Conservation (phyloP, 2,329 filamentous ascomycete genomes). For the Pseudocercospora vitis region DNA sequence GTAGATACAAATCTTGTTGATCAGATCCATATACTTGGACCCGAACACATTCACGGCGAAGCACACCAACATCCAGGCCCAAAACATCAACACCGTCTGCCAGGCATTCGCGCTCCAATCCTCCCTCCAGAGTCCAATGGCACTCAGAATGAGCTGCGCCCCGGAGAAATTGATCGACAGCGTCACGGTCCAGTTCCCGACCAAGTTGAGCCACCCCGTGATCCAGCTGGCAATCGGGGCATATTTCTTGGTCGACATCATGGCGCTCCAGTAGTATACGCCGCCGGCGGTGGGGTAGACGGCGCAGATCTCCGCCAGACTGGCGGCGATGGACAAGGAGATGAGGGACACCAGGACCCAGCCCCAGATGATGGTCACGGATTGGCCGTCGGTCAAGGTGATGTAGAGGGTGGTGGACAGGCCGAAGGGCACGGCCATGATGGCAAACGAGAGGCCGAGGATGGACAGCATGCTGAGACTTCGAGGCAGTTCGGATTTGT, state of each 20-base stretch:
- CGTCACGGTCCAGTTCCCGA: slow-evolving; percentile 71
- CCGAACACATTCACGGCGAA: slow-evolving; percentile 66
- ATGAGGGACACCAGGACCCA: slow-evolving; percentile 67
- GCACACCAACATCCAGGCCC: slow-evolving; percentile 67
- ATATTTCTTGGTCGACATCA: slow-evolving; percentile 64
- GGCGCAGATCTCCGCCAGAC: slow-evolving; percentile 67
- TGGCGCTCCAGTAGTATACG: slow-evolving; percentile 69
- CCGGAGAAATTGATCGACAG: slow-evolving; percentile 69
- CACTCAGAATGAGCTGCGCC: slow-evolving; percentile 66
- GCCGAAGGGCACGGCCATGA: slow-evolving; percentile 71
- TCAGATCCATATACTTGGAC: slow-evolving; percentile 62
- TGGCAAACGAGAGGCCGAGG: slow-evolving; percentile 69
- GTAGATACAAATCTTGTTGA: slow-evolving; percentile 72
- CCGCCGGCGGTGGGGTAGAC: slow-evolving; percentile 68
- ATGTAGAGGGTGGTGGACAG: slow-evolving; percentile 68
- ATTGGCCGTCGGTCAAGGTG: slow-evolving; percentile 66
- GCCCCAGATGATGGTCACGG: slow-evolving; percentile 68
- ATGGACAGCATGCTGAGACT: slow-evolving; percentile 69
- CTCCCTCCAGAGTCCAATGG: slow-evolving; percentile 69
- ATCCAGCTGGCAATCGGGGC: slow-evolving; percentile 68
- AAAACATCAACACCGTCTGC: slow-evolving; percentile 71
- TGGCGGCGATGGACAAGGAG: slow-evolving; percentile 63
- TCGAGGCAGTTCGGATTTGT: slow-evolving; percentile 65
- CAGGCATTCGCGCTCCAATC: slow-evolving; percentile 66
- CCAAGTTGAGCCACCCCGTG: slow-evolving; percentile 69